Evolutionary conservation across 129 eudicot genomes (phyloP).

Genomic region (Chrysanthemum seticuspe): DNA sequence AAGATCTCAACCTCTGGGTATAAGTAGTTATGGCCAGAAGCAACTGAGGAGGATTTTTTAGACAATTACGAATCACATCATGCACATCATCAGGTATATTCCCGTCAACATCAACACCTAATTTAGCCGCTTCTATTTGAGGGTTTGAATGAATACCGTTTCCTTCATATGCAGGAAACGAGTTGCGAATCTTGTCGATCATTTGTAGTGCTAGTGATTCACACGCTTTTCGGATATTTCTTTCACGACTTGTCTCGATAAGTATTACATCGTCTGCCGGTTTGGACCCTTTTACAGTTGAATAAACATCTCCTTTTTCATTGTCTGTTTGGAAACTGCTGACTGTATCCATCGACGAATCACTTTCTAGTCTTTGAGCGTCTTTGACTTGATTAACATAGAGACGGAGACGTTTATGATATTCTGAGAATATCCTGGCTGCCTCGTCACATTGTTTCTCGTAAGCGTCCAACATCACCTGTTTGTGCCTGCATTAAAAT

Average conservation of each 20-base stretch:
- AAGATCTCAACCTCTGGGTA: constrained; percentile 63
- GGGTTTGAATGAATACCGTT: constrained; percentile 75
- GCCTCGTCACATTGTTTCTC: constrained; percentile 99
- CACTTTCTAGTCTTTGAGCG: constrained; percentile 53
- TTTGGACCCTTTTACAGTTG: constrained; percentile 77
- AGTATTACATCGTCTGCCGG: constrained; percentile 72
- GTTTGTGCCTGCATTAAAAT: constrained; percentile 77
- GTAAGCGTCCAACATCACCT: constrained; percentile 90
- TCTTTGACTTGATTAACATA: constrained; percentile 89
- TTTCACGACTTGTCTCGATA: constrained; percentile 76
- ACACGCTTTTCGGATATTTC: constrained; percentile 77
- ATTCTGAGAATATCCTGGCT: constrained; percentile 85
- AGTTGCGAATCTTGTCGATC: constrained; percentile 73
- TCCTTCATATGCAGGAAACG: constrained; percentile 98
- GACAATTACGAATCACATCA: constrained; percentile 58
- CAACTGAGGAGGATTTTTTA: constrained; percentile 68
- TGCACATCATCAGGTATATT: constrained; percentile 70
- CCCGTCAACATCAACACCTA: constrained; percentile 76
- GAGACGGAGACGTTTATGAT: constrained; percentile 75
- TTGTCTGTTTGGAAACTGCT: constrained; percentile 46
- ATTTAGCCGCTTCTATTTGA: constrained; percentile 70
- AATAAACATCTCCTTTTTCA: constrained; percentile 68
- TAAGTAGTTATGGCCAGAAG: constrained; percentile 79
- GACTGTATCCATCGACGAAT: constrained; percentile 47
- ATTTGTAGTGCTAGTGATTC: constrained; percentile 68